Conservation (phyloP, 2,329 filamentous ascomycete species). For the Blastomyces emzantsi region DNA sequence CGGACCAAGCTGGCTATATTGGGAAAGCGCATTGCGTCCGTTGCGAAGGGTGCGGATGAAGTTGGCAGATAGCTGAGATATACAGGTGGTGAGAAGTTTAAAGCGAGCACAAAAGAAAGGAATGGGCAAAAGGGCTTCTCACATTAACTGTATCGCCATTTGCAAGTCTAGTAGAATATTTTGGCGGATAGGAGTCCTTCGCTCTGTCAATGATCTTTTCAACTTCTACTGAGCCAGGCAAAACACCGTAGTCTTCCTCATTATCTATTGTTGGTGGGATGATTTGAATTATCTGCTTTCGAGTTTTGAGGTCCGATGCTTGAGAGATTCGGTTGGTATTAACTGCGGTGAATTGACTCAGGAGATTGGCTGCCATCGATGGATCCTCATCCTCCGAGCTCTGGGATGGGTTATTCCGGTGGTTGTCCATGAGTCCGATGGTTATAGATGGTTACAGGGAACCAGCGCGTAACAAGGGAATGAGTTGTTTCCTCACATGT, state of each 20-base stretch:
- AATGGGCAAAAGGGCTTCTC: constrained; percentile 1
- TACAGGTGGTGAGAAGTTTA: not conserved
- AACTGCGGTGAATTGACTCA: constrained; percentile 15
- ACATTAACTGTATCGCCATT: constrained; percentile 15
- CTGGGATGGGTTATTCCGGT: not conserved
- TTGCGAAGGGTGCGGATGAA: not conserved
- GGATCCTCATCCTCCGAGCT: constrained; percentile 6
- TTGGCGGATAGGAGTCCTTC: constrained; percentile 5
- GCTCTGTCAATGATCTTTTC: constrained; percentile 12
- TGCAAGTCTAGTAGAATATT: constrained; percentile 11
- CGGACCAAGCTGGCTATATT: not conserved
- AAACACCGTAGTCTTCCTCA: constrained; percentile 15
- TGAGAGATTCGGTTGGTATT: constrained; percentile 4
- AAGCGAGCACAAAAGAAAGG: not conserved
- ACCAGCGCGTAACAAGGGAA: not conserved
- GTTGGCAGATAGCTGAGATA: constrained; percentile 2
- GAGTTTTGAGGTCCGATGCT: not conserved
- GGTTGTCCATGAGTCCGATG: not conserved
- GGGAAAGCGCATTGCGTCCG: constrained; percentile 1
- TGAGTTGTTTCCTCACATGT: not conserved
- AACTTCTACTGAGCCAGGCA: constrained; percentile 16
- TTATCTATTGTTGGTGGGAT: constrained; percentile 17
- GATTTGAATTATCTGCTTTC: constrained; percentile 1
- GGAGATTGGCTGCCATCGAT: constrained; percentile 10
- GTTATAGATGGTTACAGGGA: not conserved